Percentiles rank a stretch among this genome's conserved stretches.
Evolutionary conservation across 2,329 filamentous ascomycete genomes (phyloP).

Genomic region (Didymella exigua): DNA sequence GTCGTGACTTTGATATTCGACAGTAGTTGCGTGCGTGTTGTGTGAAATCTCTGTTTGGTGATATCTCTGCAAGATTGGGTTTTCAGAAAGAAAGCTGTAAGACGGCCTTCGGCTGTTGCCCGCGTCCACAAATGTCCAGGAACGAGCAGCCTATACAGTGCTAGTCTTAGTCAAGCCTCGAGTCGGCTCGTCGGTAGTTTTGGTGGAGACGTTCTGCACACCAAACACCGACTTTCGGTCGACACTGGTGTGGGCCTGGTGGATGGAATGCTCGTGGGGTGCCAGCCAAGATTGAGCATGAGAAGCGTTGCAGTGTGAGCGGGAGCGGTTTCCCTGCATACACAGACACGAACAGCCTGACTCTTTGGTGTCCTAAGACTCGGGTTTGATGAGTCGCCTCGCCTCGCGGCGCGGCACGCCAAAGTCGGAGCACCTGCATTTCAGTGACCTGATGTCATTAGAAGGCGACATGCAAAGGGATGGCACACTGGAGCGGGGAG

Average conservation of each 20-base stretch:
- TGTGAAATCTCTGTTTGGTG: conserved; percentile 3
- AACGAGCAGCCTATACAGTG: neutral
- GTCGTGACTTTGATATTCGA: neutral
- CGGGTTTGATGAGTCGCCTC: conserved; percentile 1
- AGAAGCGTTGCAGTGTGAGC: conserved; percentile 2
- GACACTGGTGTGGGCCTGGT: conserved; percentile 5
- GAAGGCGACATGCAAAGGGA: conserved; percentile 2
- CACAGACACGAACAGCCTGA: neutral
- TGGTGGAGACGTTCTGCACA: conserved; percentile 5
- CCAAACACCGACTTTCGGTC: conserved; percentile 16
- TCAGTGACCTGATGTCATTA: conserved; percentile 11
- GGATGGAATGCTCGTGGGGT: neutral
- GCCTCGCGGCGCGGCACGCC: conserved; percentile 1
- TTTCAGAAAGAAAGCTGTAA: conserved; percentile 16
- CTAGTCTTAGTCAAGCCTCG: conserved; percentile 15
- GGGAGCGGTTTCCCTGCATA: neutral
- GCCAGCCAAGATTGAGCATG: conserved; percentile 8
- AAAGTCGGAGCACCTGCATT: conserved; percentile 2
- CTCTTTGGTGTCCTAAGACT: neutral
- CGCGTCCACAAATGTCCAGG: conserved; percentile 11
- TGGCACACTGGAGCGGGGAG: conserved; percentile 3
- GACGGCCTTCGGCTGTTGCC: conserved; percentile 13
- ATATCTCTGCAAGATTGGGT: conserved; percentile 11
- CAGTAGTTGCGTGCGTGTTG: conserved; percentile 2
- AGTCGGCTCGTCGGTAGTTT: conserved; percentile 8